Percentiles rank a stretch among this genome's conserved stretches.
phyloP scores from a whole-genome alignment of 148 eudicot species.

The Drosera capensis region DNA sequence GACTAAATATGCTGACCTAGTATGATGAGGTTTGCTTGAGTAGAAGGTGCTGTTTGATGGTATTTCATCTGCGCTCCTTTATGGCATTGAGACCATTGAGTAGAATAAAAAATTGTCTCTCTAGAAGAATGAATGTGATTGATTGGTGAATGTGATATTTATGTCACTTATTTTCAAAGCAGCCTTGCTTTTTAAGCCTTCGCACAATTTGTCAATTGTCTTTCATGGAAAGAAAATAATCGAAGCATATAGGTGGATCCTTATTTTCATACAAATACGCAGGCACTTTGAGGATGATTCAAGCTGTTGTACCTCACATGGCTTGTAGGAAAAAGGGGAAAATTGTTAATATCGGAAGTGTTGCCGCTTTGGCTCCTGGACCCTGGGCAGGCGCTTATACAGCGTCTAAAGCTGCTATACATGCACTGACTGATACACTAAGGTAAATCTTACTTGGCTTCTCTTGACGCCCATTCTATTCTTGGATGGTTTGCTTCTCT shows the following conservation, averaged over 20 bases:
- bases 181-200: too few relatives aligned
- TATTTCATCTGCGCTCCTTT: too few relatives aligned
- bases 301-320: slow-evolving; percentile 91
- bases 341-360: slow-evolving; percentile 82
- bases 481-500: too few relatives aligned
- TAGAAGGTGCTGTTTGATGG: too few relatives aligned
- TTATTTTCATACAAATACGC: slow-evolving; percentile 1
- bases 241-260: not conserved
- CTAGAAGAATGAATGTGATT: too few relatives aligned
- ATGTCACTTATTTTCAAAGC: too few relatives aligned
- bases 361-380: slow-evolving; percentile 48
- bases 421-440: slow-evolving; percentile 52
- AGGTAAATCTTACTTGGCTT: slow-evolving; percentile 30
- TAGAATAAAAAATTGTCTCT: too few relatives aligned
- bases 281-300: slow-evolving; percentile 76
- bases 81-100: too few relatives aligned
- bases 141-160: too few relatives aligned
- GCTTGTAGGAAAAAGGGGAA: slow-evolving; percentile 62
- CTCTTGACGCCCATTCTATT: not conserved
- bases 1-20: too few relatives aligned
- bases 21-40: too few relatives aligned
- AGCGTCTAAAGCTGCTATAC: slow-evolving; percentile 83
- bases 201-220: too few relatives aligned
- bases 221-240: not conserved
- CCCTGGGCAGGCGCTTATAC: slow-evolving; percentile 85